Base-by-base conservation (phyloP, 306 rosid genomes). In the Cicer pinnatifidum region DNA sequence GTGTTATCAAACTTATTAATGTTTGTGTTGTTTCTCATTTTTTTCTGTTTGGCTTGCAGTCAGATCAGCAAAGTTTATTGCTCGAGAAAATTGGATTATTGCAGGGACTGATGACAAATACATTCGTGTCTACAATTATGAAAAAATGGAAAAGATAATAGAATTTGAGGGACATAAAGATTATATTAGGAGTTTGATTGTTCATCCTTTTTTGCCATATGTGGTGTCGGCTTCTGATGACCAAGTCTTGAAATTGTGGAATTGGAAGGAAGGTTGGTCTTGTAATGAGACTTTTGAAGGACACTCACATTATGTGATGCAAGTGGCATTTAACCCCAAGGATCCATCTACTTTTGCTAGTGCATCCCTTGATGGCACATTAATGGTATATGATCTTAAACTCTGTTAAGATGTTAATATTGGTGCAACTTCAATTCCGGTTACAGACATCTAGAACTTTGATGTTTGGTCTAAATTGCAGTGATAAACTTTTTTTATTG, bases 301-400 rank as follows among this genome's bases (percentile, higher is more conserved):
- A 1, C 87, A 90, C 65, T 80, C 89, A 3, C 91, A 88, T 70
- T 85, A 90, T 84, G 91, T 85, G 82, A 88, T 90, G 93, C 91
- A 88, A 80, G 86, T 79, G 41, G 81, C 85, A 7, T 67, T 88
- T 5, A 76, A 90, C 58, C 89, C 85, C 0, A 67, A 76, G 12
- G 85, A 85, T 44, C 56, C 83, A 11, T 11, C 72, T 28, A 74
- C 51, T 62, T 86, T 88, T 76, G 83, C 83, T 6, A 82, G 72
- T 67, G 86, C 90, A 43, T 90, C 96, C 39, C 90, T 90, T 20
- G 90, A 90, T 66, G 86, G 82, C 11, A 86, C 91, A 41, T 51
- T 88, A 65, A 83, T 83, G 93, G 90, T 88, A 75, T 56, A 1
- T 2, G 33, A 23, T 23, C 3, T 23, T 23, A 23, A 2, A 23